These are phyloP conservation scores for Penicillium sp. DNA, from an alignment of 2,329 filamentous ascomycete genomes.

Conservation along the genomic window DNA sequence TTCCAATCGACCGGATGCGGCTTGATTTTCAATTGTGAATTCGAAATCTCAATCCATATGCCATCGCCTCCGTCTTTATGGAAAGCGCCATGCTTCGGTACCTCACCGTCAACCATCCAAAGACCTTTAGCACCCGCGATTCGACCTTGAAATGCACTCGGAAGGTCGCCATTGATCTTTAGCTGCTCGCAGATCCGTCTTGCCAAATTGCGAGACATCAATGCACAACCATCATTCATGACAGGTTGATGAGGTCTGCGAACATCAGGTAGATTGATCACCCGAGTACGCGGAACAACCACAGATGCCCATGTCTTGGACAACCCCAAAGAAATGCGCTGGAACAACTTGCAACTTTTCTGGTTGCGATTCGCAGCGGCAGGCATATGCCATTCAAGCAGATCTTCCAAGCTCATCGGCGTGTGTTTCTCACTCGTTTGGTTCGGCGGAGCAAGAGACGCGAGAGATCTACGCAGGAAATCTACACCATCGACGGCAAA, in stretches of 20 bases:
- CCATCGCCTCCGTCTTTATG: constrained; percentile 19
- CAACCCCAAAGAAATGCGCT: constrained; percentile 43
- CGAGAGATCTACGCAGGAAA: constrained; percentile 23
- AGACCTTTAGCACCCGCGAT: constrained; percentile 61
- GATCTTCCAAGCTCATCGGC: constrained; percentile 36
- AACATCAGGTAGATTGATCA: constrained; percentile 34
- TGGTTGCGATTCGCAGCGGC: constrained; percentile 34
- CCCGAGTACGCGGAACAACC: constrained; percentile 35
- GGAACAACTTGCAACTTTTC: constrained; percentile 46
- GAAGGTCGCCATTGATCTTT: constrained; percentile 42
- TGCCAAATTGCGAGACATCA: constrained; percentile 54
- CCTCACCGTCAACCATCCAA: constrained; percentile 54
- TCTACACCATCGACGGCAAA: constrained; percentile 47
- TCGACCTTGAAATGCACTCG: constrained; percentile 56
- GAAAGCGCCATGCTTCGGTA: constrained; percentile 19
- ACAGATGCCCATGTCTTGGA: constrained; percentile 46
- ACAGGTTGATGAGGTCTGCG: constrained; percentile 26
- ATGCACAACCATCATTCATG: constrained; percentile 55
- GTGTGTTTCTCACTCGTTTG: constrained; percentile 32
- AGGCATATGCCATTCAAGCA: constrained; percentile 50
- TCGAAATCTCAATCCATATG: constrained; percentile 56
- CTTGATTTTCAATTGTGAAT: constrained; percentile 58
- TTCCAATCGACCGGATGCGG: constrained; percentile 39
- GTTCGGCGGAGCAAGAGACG: constrained; percentile 18
- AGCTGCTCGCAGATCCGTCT: constrained; percentile 45